Evolutionary conservation across 2,329 filamentous ascomycete species (phyloP).

Genomic region (Monilinia aucupariae): DNA sequence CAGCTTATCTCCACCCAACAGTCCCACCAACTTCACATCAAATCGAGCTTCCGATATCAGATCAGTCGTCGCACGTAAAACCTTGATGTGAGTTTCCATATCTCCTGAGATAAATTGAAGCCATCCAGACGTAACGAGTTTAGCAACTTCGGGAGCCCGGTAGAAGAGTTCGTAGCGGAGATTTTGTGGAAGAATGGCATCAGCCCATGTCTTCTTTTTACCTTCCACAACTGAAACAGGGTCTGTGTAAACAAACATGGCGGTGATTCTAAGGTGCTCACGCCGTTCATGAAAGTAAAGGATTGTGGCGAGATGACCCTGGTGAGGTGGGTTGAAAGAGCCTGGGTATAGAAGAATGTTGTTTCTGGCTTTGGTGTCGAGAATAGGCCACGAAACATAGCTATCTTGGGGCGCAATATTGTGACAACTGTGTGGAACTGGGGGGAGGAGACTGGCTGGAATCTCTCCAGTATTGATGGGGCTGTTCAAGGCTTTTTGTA

Average conservation of each 20-base stretch:
- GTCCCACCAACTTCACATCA: neutral
- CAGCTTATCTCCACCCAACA: constrained; percentile 4
- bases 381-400: neutral
- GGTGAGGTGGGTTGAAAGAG: constrained; percentile 3
- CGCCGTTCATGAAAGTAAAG: neutral
- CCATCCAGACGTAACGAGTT: neutral
- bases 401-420: no score
- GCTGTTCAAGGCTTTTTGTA: neutral
- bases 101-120: neutral
- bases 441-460: neutral
- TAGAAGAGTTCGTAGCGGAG: constrained; percentile 4
- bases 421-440: neutral
- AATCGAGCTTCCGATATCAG: neutral
- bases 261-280: neutral
- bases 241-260: neutral
- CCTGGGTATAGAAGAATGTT: neutral
- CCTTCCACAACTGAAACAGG: neutral
- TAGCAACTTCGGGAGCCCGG: neutral
- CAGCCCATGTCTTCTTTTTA: neutral
- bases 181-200: neutral
- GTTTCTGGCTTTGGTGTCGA: neutral
- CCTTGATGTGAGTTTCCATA: neutral
- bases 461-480: neutral
- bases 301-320: neutral
- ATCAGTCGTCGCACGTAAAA: neutral